Conservation (phyloP, 768 basidiomycete species). For the Russula sp. region DNA sequence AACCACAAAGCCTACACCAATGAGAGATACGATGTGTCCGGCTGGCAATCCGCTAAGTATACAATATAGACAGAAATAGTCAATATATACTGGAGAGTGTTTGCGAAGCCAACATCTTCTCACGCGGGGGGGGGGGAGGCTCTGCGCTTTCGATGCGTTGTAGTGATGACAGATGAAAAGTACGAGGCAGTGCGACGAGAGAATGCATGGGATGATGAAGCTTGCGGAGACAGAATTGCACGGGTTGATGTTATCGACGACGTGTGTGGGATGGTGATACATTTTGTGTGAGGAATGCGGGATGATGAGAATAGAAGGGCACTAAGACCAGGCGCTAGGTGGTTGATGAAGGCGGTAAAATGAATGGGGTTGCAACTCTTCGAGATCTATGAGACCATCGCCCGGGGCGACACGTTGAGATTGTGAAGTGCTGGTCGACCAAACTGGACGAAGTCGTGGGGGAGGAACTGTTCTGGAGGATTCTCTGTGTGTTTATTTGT, state of each 20-base stretch:
- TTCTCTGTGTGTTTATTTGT: constrained; percentile 64
- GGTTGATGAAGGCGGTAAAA: constrained; percentile 12
- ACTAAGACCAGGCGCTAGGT: constrained; percentile 20
- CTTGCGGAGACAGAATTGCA: constrained; percentile 38
- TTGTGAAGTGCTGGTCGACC: constrained; percentile 73
- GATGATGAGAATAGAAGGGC: constrained; percentile 36
- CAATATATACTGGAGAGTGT: constrained; percentile 20
- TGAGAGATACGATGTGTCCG: constrained; percentile 16
- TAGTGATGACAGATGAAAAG: constrained; percentile 24
- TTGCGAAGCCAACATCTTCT: constrained; percentile 21
- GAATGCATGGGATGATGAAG: constrained; percentile 39
- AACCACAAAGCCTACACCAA: constrained; percentile 23
- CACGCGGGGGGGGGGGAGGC: constrained; percentile 11
- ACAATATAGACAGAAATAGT: constrained; percentile 22
- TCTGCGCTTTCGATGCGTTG: constrained; percentile 19
- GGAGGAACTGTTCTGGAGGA: constrained; percentile 68
- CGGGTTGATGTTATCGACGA: constrained; percentile 48
- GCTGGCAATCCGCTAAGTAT: constrained; percentile 21
- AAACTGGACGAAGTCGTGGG: constrained; percentile 74
- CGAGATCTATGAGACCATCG: constrained; percentile 50
- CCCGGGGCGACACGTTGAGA: constrained; percentile 56
- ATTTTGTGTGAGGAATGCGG: constrained; percentile 57
- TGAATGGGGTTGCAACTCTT: constrained; percentile 15
- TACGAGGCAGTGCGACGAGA: constrained; percentile 33
- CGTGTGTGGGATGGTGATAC: constrained; percentile 66